These are phyloP conservation scores for Verticillium nonalfalfae DNA, from an alignment of 2,329 filamentous ascomycete genomes.

Conservation along the genomic window DNA sequence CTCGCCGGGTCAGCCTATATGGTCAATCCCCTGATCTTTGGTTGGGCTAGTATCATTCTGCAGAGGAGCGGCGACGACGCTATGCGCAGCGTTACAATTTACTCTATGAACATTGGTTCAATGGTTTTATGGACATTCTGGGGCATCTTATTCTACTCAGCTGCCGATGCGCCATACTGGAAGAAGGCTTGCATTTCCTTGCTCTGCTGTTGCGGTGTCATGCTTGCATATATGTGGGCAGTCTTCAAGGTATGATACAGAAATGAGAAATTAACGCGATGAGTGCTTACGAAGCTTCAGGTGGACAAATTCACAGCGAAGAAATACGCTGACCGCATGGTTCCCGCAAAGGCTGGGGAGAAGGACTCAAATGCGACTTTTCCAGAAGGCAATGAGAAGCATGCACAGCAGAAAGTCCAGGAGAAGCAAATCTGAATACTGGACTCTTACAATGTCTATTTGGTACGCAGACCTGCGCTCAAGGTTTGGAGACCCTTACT, in stretches of 20 bases:
- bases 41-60: constrained; percentile 30
- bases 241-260: constrained; percentile 6
- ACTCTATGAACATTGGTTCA: constrained; percentile 29
- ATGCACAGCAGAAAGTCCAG: not conserved
- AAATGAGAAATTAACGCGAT: no score
- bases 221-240: constrained; percentile 8
- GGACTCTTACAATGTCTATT: not conserved
- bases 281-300: not conserved
- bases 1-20: constrained; percentile 31
- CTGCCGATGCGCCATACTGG: constrained; percentile 27
- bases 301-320: not conserved
- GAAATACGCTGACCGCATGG: not conserved
- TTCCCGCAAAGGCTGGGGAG: not conserved
- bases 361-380: not conserved
- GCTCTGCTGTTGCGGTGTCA: constrained; percentile 14
- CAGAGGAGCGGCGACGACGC: constrained; percentile 29
- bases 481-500: no score
- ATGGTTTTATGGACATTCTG: constrained; percentile 31
- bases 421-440: not conserved
- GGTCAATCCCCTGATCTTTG: constrained; percentile 30
- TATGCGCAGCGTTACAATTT: constrained; percentile 25
- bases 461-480: no score
- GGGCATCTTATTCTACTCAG: constrained; percentile 28
- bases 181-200: constrained; percentile 28
- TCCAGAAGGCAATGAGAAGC: not conserved